A percentile compares a stretch with the other conserved stretches of the same genome.
Evolutionary conservation across 768 basidiomycete species (phyloP).

Genomic region (Phaffia tasmanica): DNA sequence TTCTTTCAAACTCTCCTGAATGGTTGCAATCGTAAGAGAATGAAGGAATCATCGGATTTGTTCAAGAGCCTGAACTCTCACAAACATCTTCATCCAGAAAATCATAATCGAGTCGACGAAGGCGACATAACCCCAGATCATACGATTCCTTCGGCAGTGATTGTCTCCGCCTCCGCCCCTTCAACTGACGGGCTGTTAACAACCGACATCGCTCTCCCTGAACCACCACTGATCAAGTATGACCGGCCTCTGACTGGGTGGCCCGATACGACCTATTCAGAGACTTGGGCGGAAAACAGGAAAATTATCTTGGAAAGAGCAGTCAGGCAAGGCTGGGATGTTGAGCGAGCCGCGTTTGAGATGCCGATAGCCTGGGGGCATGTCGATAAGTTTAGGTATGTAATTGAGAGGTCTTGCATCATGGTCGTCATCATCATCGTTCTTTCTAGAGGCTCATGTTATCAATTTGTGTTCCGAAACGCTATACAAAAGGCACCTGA

Average conservation of each 20-base stretch:
- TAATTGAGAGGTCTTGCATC: not conserved
- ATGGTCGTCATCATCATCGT: not conserved
- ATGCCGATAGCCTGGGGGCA: constrained; percentile 22
- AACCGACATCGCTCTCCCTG: not conserved
- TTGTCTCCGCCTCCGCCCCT: not conserved
- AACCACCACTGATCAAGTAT: constrained; percentile 7
- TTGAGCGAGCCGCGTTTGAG: constrained; percentile 12
- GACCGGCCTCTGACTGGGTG: constrained; percentile 5
- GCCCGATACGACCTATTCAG: not conserved
- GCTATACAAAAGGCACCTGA: constrained; percentile 11
- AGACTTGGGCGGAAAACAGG: constrained; percentile 6
- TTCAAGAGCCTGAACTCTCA: constrained; percentile 15
- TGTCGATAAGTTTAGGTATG: constrained; percentile 21
- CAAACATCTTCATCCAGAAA: constrained; percentile 20
- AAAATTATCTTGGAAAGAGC: constrained; percentile 11
- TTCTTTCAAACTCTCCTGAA: no score
- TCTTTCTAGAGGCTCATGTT: not conserved
- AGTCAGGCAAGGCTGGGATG: constrained; percentile 5
- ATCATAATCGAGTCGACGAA: constrained; percentile 13
- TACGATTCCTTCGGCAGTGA: not conserved
- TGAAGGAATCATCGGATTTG: constrained; percentile 18
- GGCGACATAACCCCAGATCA: constrained; percentile 5
- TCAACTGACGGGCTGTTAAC: not conserved
- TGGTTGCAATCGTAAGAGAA: no score
- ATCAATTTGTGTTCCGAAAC: no score